Evolutionary conservation across 177 flowering plant species (phyloP), one percentile per base, ranked within the genome.

Genomic region (Telopea speciosissima): DNA sequence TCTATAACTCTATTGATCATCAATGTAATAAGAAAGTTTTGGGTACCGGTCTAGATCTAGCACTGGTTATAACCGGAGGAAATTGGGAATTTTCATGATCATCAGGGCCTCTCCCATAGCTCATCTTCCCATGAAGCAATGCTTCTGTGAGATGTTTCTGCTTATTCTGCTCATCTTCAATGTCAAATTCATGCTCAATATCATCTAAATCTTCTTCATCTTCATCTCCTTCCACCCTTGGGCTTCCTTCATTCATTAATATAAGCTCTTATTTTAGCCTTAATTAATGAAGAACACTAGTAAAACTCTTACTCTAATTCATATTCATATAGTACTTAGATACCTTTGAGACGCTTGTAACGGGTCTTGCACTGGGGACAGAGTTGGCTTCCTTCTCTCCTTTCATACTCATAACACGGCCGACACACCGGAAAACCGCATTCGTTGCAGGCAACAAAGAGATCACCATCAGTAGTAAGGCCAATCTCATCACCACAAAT

Each of bases 311-410:
- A n/a, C n/a, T n/a, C n/a, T n/a, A n/a, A n/a, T n/a, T n/a, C n/a
- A n/a, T n/a, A n/a, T 92, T 90, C 87, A 73, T 16, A 24, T 7
- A 24, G 33, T 31, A 31, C 5, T 2, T 31, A 31, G 2, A 31
- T 75, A 90, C 98, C 98, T 90, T 88, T 95, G 80, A 95, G 97
- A 69, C 97, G 90, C 82, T 90, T 95, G 91, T 89, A 95, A 63
- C 97, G 83, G 68, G 99, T 95, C 73, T 85, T 95, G 90, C 99
- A 95, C 80, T 95, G 97, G 1, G 99, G 99, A 63, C 99, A 95
- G 16, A 71, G 69, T 70, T 95, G 99, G 71, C 73, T 85, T 3
- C 99, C 99, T 81, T 95, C 99, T 77, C 99, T 79, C 62, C 99
- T 83, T 71, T 95, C 99, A 75, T 95, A 95, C 86, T 95, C 99